Evolutionary conservation across 2,329 filamentous ascomycete genomes (phyloP), one percentile per base, ranked within the genome.

Genomic region (Fusarium subtropicale): DNA sequence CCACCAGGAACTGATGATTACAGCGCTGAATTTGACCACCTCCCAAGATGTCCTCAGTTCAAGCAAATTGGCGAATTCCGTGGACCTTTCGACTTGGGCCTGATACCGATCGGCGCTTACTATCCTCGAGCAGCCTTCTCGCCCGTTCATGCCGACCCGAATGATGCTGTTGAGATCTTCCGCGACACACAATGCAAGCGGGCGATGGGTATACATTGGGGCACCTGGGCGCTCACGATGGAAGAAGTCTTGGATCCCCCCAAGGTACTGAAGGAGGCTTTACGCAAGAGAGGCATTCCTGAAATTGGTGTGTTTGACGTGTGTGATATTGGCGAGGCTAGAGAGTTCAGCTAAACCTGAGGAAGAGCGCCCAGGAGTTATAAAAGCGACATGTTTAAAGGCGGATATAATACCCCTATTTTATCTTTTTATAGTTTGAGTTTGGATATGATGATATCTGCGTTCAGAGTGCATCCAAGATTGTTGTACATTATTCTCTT

Each of bases 101-200:
- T 97, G 57, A 96, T 98, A 69, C 95, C 95, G 39, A 97, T 98
- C 71, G 95, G 95, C 55, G 95, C 94, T 3, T 97, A 97, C 79
- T 84, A 88, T 62, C 92, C 92, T 1, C 85, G 92, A 26, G 80
- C 78, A 59, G 78, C 96, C 66, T 94, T 96, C 84, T 93, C 90
- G 47, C 83, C 89, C 22, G 90, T 97, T 86, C 95, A 98, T 78
- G 91, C 92, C 10, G 92, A 97, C 77, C 95, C 95, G 0, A 90
- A 89, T 71, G 95, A 98, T 77, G 88, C 91, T 1, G 94, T 97
- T 38, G 93, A 96, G 74, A 97, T 98, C 72, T 97, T 97, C 79
- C 79, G 84, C 9, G 94, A 97, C 73, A 97, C 93, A 1, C 86
- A 86, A 71, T 97, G 94, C 82, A 84, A 87, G 73, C 84, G 82